Conservation (phyloP, 768 basidiomycete species). For the Mycena olivaceomarginata region DNA sequence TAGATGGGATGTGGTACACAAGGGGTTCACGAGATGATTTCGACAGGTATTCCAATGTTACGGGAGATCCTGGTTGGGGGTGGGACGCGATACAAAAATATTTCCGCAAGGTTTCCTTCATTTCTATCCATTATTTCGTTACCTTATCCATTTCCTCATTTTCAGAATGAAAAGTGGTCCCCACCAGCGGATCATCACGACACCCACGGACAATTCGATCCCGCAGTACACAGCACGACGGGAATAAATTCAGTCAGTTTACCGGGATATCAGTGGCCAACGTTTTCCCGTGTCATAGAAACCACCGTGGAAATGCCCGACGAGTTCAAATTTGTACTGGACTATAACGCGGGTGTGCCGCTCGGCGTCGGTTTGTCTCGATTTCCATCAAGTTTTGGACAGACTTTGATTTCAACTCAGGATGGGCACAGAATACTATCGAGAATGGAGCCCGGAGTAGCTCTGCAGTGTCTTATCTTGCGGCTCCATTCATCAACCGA, state of each 20-base stretch:
- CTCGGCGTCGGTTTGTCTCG: slow-evolving; percentile 51
- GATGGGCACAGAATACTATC: slow-evolving; percentile 53
- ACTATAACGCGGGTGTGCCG: slow-evolving; percentile 53
- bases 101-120: slow-evolving; percentile 49
- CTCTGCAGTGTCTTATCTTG: slow-evolving; percentile 57
- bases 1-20: slow-evolving; percentile 57
- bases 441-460: slow-evolving; percentile 52
- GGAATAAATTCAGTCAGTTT: slow-evolving; percentile 58
- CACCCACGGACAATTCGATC: slow-evolving; percentile 59
- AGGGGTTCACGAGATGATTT: slow-evolving; percentile 57
- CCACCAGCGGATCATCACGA: slow-evolving; percentile 61
- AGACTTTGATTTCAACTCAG: slow-evolving; percentile 35
- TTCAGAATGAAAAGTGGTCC: slow-evolving; percentile 60
- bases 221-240: slow-evolving; percentile 57
- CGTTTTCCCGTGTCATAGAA: slow-evolving; percentile 55
- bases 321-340: slow-evolving; percentile 53
- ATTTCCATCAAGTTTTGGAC: too few relatives aligned
- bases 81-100: slow-evolving; percentile 57
- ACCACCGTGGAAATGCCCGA: slow-evolving; percentile 53
- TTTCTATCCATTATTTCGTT: neutral
- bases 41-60: slow-evolving; percentile 53
- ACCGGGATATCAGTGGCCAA: slow-evolving; percentile 52
- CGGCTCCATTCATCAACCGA: slow-evolving; percentile 45
- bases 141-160: neutral
- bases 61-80: slow-evolving; percentile 59